Evolutionary conservation across 768 basidiomycete species (phyloP), one percentile per base, ranked within the genome.

Genomic region (Plicaturopsis crispa): DNA sequence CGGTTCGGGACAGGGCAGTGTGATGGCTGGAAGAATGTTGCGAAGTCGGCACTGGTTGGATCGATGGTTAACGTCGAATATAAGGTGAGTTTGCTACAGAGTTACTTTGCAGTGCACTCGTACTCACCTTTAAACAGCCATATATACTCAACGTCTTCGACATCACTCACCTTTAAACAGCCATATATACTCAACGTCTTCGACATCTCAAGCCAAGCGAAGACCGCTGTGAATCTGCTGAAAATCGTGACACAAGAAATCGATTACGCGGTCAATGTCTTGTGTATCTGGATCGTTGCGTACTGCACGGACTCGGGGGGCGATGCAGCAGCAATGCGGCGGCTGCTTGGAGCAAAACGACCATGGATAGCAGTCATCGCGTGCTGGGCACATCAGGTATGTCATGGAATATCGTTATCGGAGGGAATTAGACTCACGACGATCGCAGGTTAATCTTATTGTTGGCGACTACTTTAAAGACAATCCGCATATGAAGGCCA

Each of bases 311-410:
- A 55, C 46, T 47, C 51, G 21, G 48, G 53, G 5, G 45, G 42
- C 26, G 54, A 57, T 38, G 46, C 42, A 22, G 43, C 34, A 19
- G 54, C 54, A 36, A 49, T 52, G 46, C 42, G 48, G 12, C 40
- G 45, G 1, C 31, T 54, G 3, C 34, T 54, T 3, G n/a, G 20
- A 0, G 26, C 2, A 12, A 23, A 14, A 6, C 41, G 40, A 39
- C 38, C 30, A 2, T 43, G 45, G 37, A 39, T 52, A 17, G 44
- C 52, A 8, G 35, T 39, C 6, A 38, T 45, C 24, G 14, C 43
- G 12, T 60, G 50, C 36, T 57, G 52, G 51, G 51, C 53, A 0
- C 52, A 53, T 39, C 56, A 63, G n/a, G n/a, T n/a, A n/a, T n/a
- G n/a, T n/a, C n/a, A n/a, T n/a, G n/a, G n/a, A n/a, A n/a, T 16